A percentile compares a stretch with the other conserved stretches of the same genome.
Evolutionary conservation across 1,139 yeast species (phyloP).

Genomic region (Candida tetrigidarum): DNA sequence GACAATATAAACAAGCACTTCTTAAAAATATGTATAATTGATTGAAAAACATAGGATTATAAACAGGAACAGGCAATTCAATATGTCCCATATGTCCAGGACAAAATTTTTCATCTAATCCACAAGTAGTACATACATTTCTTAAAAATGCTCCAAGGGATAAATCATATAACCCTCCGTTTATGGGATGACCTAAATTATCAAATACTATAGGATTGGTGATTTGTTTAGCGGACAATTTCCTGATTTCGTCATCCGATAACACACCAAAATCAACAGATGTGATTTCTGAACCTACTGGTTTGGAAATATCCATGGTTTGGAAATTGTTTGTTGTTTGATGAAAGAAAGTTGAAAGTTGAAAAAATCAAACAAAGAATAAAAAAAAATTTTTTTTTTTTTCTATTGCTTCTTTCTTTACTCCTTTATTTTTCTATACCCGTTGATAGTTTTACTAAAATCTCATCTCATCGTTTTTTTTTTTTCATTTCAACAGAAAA

Average conservation of each 20-base stretch:
- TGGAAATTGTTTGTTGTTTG: constrained; percentile 1
- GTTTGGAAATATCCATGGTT: constrained; percentile 90
- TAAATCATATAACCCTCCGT: constrained; percentile 92
- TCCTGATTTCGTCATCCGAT: constrained; percentile 79
- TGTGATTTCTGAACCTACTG: constrained; percentile 91
- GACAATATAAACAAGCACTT: constrained; percentile 89
- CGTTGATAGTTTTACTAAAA: too few relatives aligned
- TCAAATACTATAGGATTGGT: constrained; percentile 95
- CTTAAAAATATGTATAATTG: constrained; percentile 87
- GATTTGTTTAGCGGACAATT: constrained; percentile 90
- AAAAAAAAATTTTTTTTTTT: constrained; percentile 3
- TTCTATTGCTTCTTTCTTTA: background rate
- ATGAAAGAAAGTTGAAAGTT: background rate
- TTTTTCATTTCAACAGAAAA: too few relatives aligned
- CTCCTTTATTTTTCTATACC: too few relatives aligned
- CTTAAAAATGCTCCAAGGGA: constrained; percentile 92
- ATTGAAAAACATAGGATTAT: constrained; percentile 91
- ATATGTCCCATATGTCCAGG: constrained; percentile 99
- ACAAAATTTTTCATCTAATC: constrained; percentile 90
- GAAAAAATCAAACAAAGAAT: background rate
- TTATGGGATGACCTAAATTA: constrained; percentile 92
- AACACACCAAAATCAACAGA: constrained; percentile 93
- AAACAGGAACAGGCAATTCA: constrained; percentile 93
- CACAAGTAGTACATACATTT: constrained; percentile 94
- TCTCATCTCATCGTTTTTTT: too few relatives aligned